A percentile compares a stretch with the other conserved stretches of the same genome.
Evolutionary conservation across 257 asterid genomes (phyloP).

Genomic region (Solanum dulcamara): DNA sequence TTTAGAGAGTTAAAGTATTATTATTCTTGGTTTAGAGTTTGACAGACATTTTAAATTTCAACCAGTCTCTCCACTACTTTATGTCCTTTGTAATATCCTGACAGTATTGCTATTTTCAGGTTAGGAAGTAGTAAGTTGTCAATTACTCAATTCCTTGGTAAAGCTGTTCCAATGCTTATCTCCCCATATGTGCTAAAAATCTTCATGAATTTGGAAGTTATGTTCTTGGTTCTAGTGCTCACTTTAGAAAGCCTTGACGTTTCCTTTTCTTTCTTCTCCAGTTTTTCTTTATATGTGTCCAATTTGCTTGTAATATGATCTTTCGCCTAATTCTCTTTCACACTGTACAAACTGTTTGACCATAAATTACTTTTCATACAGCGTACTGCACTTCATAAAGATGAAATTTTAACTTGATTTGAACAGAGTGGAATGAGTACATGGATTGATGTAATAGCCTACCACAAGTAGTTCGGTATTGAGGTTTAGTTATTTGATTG

Average conservation of each 20-base stretch:
- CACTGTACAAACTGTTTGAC: background rate
- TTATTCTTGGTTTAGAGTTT: background rate
- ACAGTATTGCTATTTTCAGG: background rate
- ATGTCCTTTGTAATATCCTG: background rate
- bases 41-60: background rate
- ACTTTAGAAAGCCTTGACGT: background rate
- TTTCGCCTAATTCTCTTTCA: background rate
- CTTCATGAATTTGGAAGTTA: background rate
- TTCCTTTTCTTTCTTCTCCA: background rate
- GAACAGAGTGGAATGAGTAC: background rate
- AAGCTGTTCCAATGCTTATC: background rate
- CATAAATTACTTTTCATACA: background rate
- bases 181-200: background rate
- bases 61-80: background rate
- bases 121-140: background rate
- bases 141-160: background rate
- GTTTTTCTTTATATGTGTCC: background rate
- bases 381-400: background rate
- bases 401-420: background rate
- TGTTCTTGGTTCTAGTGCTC: background rate
- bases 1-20: background rate
- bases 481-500: background rate
- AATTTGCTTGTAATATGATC: background rate
- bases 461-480: background rate
- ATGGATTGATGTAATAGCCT: background rate